Evolutionary conservation across 768 basidiomycete species (phyloP), one percentile per base, ranked within the genome.

Genomic region (Lactifluus volemus): DNA sequence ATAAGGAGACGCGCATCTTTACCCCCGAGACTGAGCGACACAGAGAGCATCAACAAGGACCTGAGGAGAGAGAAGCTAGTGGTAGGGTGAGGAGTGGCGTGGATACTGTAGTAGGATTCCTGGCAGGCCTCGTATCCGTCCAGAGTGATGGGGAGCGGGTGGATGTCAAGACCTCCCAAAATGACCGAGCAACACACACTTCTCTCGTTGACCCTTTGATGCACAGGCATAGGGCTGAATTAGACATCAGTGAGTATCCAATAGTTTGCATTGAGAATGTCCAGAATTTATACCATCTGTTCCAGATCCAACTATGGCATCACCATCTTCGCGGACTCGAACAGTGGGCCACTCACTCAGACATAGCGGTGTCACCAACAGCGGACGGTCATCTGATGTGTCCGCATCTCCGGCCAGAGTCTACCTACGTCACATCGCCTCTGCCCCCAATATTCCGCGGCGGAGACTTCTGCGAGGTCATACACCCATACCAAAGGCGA

Each of bases 1-100:
- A 94, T 77, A 92, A 92, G 71, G 93, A 96, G 69, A 94, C 92
- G 3, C 81, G 92, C 47, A 80, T 97, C 11, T 89, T 90, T 67
- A 94, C 93, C 0, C 92, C 93, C 8, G 90, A 93, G 72, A 76
- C 79, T 4, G 89, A 92, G 61, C 79, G 81, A 42, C 59, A 54
- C 58, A 63, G 61, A 68, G 69, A 53, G 68, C 9, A 71, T 67
- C 56, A 74, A n/a, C 63, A 49, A 39, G 36, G n/a, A 30, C 49
- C 6, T 10, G 51, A 60, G 34, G 55, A 30, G 49, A 57, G 42
- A 39, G 52, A 45, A 36, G 36, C 11, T 3, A 45, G 74, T 30
- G 73, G 73, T 25, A 77, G 75, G 54, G 70, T 79, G 59, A 75
- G 77, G 53, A 71, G 67, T 30, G 80, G 81, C 10, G 71, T 80